Base-by-base conservation (phyloP, 495 filamentous ascomycete species). In the Bryoglossum gracile region DNA sequence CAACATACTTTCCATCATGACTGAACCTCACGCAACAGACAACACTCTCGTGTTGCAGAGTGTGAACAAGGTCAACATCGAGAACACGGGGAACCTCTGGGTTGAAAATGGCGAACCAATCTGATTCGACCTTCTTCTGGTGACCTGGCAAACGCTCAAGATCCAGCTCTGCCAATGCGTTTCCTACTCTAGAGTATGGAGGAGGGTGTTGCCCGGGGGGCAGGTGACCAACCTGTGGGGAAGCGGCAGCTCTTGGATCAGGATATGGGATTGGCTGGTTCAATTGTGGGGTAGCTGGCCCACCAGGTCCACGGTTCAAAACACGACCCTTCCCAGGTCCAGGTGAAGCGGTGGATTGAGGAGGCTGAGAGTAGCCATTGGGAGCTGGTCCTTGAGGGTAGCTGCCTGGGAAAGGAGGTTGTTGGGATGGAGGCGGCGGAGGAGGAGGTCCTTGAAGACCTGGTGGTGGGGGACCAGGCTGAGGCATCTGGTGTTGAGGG, bases 101-200 rank as follows among this genome's bases (percentile, higher is more conserved):
- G 67, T 94, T 94, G 72, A 91, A 94, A 46, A 94, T 81, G 24
- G 82, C 86, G 67, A 87, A 91, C 89, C 89, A 94, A 64, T 94
- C 88, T 11, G 73, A 63, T 13, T 83, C 82, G 48, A 89, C 82
- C 53, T 88, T 89, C 72, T 92, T 92, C 47, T 89, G 81, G 42
- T 86, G 80, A 1, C 82, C 73, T 22, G 89, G 89, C 23, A 97
- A 68, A 26, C 84, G 80, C 43, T 95, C 89, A 6, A 81, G 78
- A 57, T 95, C 89, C 54, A 95, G 74, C 53, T 97, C 91, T 46
- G 86, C 86, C 14, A 98, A 76, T 55, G 81, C 79, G 63, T 95
- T 97, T 34, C 81, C 83, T 21, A 83, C 81, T 46, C 73, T 74
- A n/a, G n/a, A n/a, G n/a, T n/a, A n/a, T 55, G 76, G 71, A 56